A percentile compares a stretch with the other conserved stretches of the same genome.
These are phyloP conservation scores for Stipa capillata DNA, from an alignment of 176 grass and related monocot genomes.

Conservation along the genomic window DNA sequence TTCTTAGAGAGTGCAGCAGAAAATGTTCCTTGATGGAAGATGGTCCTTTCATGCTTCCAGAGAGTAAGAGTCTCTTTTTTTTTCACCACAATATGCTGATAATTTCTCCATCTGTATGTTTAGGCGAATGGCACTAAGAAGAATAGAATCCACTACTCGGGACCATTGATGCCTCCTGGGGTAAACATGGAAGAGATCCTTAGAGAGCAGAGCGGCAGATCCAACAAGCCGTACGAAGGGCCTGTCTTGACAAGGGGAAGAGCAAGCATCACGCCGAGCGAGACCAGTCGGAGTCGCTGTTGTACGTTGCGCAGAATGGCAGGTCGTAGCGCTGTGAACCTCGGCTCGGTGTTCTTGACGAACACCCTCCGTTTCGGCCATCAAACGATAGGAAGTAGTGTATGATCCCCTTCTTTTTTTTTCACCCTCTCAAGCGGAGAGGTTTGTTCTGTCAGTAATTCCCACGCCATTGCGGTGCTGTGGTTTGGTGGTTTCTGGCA, in stretches of 20 bases:
- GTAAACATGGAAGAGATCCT: constrained; percentile 88
- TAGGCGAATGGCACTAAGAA: constrained; percentile 73
- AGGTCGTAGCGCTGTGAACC: constrained; percentile 29
- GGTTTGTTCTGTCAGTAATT: constrained; percentile 22
- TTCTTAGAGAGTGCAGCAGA: not conserved
- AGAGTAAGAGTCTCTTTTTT: not conserved
- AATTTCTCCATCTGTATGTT: not conserved
- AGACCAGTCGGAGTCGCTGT: constrained; percentile 60
- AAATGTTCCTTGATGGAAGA: not conserved
- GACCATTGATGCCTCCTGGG: constrained; percentile 89
- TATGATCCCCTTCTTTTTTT: constrained; percentile 19
- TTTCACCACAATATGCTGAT: constrained; percentile 22
- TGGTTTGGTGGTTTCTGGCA: constrained; percentile 16
- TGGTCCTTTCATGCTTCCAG: not conserved
- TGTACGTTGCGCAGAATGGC: constrained; percentile 46
- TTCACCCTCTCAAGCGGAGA: not conserved
- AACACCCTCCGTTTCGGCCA: not conserved
- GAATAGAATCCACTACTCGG: constrained; percentile 93
- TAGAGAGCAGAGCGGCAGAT: constrained; percentile 91
- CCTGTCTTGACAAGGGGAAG: constrained; percentile 70
- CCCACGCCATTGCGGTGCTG: not conserved
- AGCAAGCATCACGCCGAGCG: constrained; percentile 52
- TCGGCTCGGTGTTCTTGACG: not conserved
- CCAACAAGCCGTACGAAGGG: constrained; percentile 70
- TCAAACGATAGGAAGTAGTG: constrained; percentile 1